Base-by-base conservation (phyloP, 2,329 filamentous ascomycete genomes). In the Cytospora leucostoma region DNA sequence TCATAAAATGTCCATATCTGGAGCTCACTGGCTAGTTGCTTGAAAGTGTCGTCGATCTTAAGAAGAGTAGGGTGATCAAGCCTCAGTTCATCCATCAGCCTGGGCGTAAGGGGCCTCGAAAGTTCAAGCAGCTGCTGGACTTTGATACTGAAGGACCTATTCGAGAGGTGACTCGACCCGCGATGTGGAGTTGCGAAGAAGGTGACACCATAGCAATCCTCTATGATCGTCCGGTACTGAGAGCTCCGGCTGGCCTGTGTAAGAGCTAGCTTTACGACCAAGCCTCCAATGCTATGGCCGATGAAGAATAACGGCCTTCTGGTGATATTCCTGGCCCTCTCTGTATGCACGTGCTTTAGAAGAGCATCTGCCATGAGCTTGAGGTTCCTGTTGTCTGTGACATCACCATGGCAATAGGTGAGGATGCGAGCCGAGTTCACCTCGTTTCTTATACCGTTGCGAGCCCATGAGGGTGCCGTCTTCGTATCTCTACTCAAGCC, bases 1-100 rank as follows among this genome's bases (percentile, higher is more conserved):
- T 87, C 84, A 59, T 85, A 82, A 47, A 86, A 81, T 0, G 83
- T 85, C 82, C 84, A 86, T 7, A 87, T 76, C 7, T 78, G 80
- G 54, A 86, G 74, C 58, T 86, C 84, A 21, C 80, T 79, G 0
- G 82, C 79, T 1, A 84, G 76, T 0, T 80, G 75, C 57, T 79
- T 80, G 70, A 87, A 87, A 52, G 79, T 77, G 4, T 84, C 80
- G 19, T 85, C 79, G 38, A 76, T 75, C 47, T 75, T 76, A 8
- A 81, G 71, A 1, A 87, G 70, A 0, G 78, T 70, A n/a, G 73
- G 73, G 61, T 82, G 79, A 8, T 80, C 82, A 0, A 84, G 74
- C 1, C 76, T 78, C 1, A 87, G 73, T 6, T 81, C 76, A 1
- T 80, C 72, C 0, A 79, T 80, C 3, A 86, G 73, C 0, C 77